phyloP scores from a whole-genome alignment of 345 rosid species.

The Rhizophora mangle region DNA sequence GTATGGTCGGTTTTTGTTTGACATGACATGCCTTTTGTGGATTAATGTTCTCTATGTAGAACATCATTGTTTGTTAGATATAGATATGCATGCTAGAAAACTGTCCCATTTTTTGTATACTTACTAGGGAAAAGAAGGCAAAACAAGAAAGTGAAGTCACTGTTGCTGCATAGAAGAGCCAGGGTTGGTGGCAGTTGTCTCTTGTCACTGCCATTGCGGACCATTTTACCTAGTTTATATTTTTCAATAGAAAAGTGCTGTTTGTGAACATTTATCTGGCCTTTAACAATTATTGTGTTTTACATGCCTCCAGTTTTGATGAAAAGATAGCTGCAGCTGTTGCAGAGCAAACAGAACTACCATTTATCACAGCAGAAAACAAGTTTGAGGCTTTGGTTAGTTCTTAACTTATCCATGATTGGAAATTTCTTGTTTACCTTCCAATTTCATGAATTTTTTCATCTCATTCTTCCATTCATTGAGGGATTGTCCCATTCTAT shows the following conservation, averaged over 20 bases:
- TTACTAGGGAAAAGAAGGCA: too few species aligned
- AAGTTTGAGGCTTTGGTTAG: conserved; percentile 97
- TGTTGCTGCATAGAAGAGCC: too few species aligned
- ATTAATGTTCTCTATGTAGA: too few species aligned
- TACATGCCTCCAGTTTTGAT: conserved; percentile 62
- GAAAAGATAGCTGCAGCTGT: conserved; percentile 87
- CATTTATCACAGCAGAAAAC: conserved; percentile 93
- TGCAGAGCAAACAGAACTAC: conserved; percentile 85
- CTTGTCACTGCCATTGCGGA: neutral
- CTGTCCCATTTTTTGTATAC: too few species aligned
- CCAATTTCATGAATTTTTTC: neutral
- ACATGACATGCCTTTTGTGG: too few species aligned
- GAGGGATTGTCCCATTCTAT: conserved; percentile 1
- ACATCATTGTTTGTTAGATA: neutral
- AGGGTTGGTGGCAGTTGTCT: too few species aligned
- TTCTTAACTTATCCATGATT: conserved; percentile 16
- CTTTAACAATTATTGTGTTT: neutral
- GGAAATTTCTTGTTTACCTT: conserved; percentile 4
- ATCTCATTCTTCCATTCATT: conserved; percentile 8
- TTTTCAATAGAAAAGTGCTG: too few species aligned
- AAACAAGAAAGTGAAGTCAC: too few species aligned
- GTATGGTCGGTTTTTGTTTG: conserved; percentile 4
- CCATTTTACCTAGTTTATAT: neutral
- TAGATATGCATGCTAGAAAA: too few species aligned
- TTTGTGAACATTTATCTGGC: neutral